A percentile compares a stretch with the other conserved stretches of the same genome.
These are phyloP conservation scores for Rhizopus sp. DNA, from an alignment of 371 early-diverging fungal genomes.

Conservation along the genomic window DNA sequence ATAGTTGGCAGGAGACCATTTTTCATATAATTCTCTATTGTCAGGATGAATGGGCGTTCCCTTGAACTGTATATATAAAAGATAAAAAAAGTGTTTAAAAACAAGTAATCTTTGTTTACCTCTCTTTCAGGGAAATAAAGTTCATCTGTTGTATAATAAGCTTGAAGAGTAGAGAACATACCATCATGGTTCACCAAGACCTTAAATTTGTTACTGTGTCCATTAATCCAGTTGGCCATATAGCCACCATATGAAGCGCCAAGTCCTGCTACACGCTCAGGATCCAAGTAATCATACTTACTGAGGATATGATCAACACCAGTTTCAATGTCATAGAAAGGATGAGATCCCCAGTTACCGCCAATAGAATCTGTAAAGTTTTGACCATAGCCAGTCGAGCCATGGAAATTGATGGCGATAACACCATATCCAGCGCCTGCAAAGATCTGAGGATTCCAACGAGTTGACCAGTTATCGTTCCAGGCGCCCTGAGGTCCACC, in stretches of 20 bases:
- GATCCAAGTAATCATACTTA: slow-evolving; percentile 63
- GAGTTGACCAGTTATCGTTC: slow-evolving; percentile 66
- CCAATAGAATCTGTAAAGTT: slow-evolving; percentile 73
- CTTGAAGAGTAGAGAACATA: slow-evolving; percentile 66
- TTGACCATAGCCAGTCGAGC: slow-evolving; percentile 85
- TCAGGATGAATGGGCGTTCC: slow-evolving; percentile 68
- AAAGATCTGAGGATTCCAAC: slow-evolving; percentile 81
- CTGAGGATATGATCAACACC: slow-evolving; percentile 72
- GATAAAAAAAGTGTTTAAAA: neutral
- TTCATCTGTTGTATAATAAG: slow-evolving; percentile 81
- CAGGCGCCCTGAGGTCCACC: slow-evolving; percentile 85
- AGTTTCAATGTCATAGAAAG: slow-evolving; percentile 73
- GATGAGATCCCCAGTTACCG: slow-evolving; percentile 79
- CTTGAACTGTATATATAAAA: slow-evolving; percentile 42
- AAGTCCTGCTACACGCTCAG: slow-evolving; percentile 62
- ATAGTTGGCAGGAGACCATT: slow-evolving; percentile 72
- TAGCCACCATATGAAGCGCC: slow-evolving; percentile 88
- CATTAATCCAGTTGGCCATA: slow-evolving; percentile 79
- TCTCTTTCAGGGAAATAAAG: slow-evolving; percentile 82
- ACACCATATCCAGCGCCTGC: slow-evolving; percentile 75
- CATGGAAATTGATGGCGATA: slow-evolving; percentile 79
- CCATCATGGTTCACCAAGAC: slow-evolving; percentile 87
- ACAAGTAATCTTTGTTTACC: slow-evolving; percentile 20
- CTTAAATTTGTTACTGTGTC: slow-evolving; percentile 62
- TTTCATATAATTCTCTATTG: slow-evolving; percentile 58